A percentile compares a stretch with the other conserved stretches of the same genome.
Evolutionary conservation across 805 yeast species (phyloP).

Genomic region (Phaffomyces antillensis): DNA sequence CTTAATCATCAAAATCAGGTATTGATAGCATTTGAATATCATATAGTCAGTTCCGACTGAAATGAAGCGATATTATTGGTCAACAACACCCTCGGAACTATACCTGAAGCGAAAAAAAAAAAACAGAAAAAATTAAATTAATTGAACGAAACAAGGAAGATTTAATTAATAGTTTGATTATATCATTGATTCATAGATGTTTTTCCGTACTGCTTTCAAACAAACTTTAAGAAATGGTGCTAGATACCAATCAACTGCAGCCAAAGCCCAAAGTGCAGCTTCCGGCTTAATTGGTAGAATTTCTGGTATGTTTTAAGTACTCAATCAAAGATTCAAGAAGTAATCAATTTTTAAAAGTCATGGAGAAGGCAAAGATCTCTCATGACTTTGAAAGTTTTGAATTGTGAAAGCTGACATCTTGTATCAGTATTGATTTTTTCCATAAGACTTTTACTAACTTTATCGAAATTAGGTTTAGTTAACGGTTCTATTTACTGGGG

Average conservation of each 20-base stretch:
- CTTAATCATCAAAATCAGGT: no score
- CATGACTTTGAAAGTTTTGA: no score
- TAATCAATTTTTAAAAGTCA: no score
- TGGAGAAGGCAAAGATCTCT: no score
- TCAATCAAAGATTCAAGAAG: no score
- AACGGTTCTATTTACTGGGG: conserved; percentile 75
- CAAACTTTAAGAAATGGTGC: conserved; percentile 22
- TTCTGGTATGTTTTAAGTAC: conserved; percentile 23
- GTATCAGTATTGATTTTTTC: no score
- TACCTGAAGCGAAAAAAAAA: no score
- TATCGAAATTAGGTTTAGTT: conserved; percentile 18
- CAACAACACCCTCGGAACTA: not conserved
- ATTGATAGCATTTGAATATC: no score
- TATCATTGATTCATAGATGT: conserved; percentile 1
- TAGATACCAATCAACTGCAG: conserved; percentile 27
- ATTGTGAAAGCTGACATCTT: not conserved
- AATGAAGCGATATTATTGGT: not conserved
- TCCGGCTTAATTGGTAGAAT: conserved; percentile 28
- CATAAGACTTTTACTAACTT: no score
- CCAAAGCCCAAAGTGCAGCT: conserved; percentile 33
- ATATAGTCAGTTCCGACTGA: not conserved
- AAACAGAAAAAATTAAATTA: not conserved
- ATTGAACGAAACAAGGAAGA: conserved; percentile 1
- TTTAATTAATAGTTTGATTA: not conserved
- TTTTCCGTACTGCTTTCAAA: conserved; percentile 21